These are phyloP conservation scores for Cercospora sojina DNA, from an alignment of 2,329 filamentous ascomycete genomes.

Conservation along the genomic window DNA sequence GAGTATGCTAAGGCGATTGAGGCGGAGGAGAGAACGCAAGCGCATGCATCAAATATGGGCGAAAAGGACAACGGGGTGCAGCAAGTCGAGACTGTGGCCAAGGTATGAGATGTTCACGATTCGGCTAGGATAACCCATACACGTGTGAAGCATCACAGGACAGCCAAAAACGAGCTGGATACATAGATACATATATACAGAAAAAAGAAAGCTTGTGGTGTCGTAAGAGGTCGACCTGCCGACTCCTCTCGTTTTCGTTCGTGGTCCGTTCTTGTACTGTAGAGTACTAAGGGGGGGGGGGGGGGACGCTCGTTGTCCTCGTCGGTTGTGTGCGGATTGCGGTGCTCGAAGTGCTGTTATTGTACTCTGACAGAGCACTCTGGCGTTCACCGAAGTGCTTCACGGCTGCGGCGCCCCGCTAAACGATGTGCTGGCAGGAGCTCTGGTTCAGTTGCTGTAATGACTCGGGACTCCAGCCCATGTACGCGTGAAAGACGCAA, in stretches of 20 bases:
- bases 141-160: neutral
- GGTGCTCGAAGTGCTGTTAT: neutral
- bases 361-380: neutral
- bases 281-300: neutral
- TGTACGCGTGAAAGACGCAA: neutral
- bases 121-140: neutral
- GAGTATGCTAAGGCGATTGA: constrained; percentile 16
- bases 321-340: neutral
- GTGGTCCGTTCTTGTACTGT: neutral
- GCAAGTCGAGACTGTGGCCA: neutral
- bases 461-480: neutral
- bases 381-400: neutral
- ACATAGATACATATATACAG: neutral
- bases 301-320: neutral
- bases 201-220: neutral
- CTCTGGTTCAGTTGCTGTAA: neutral
- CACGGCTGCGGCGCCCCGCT: neutral
- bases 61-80: neutral
- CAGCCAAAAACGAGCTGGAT: neutral
- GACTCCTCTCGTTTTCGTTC: neutral
- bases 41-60: neutral
- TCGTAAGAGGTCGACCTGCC: neutral
- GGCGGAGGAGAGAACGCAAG: neutral
- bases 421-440: neutral
- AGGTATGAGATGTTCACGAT: neutral